phyloP scores from a whole-genome alignment of 495 filamentous ascomycete genomes.

The Hyaloscypha variabilis region DNA sequence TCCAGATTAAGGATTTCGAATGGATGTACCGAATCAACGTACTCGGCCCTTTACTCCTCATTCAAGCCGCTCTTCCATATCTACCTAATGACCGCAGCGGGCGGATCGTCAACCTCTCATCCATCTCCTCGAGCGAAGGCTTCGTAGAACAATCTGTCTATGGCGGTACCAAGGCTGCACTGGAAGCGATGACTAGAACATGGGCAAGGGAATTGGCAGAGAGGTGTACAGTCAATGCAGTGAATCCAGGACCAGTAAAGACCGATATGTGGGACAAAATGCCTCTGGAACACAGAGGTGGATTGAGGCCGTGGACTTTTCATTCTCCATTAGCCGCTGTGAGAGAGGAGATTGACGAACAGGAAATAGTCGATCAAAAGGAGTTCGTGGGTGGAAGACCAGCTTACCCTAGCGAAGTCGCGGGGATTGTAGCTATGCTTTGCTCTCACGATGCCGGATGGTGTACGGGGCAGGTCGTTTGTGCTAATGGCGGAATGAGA shows the following conservation, averaged over 20 bases:
- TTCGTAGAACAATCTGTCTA: constrained; percentile 77
- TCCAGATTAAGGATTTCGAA: constrained; percentile 64
- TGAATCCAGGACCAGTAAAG: constrained; percentile 87
- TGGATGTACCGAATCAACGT: constrained; percentile 82
- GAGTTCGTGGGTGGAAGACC: constrained; percentile 68
- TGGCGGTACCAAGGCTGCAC: constrained; percentile 84
- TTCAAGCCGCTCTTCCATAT: constrained; percentile 68
- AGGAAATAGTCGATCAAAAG: constrained; percentile 60
- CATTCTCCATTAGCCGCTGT: constrained; percentile 65
- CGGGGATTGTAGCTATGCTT: constrained; percentile 83
- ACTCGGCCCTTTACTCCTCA: constrained; percentile 79
- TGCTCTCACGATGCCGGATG: constrained; percentile 72
- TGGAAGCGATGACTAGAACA: constrained; percentile 88
- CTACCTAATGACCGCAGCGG: constrained; percentile 75
- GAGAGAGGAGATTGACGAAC: constrained; percentile 57
- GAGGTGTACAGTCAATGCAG: constrained; percentile 77
- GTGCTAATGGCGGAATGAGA: constrained; percentile 82
- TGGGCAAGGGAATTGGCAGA: constrained; percentile 86
- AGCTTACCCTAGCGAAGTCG: constrained; percentile 76
- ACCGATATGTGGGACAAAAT: constrained; percentile 66
- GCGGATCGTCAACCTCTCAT: constrained; percentile 79
- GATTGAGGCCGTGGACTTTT: constrained; percentile 58
- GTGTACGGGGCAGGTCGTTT: constrained; percentile 85
- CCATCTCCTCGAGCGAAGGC: constrained; percentile 68
- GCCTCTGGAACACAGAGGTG: constrained; percentile 40